Conservation (phyloP, 2,329 filamentous ascomycete genomes). For the Mycosphaerella arachidis region DNA sequence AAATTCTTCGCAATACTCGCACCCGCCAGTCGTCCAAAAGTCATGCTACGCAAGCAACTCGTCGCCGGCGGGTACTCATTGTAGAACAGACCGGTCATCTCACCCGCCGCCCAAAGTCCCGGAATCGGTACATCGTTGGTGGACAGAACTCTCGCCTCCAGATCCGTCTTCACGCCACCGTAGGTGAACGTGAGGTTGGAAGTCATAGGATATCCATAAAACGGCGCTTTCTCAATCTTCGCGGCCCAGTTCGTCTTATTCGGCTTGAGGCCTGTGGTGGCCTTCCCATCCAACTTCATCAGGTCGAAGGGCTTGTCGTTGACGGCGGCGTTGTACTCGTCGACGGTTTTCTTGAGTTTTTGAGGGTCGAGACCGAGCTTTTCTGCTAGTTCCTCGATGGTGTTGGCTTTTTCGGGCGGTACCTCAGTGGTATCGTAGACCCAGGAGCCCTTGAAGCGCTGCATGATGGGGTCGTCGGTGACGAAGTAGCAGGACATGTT, state of each 20-base stretch:
- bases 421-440: conserved; percentile 42
- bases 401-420: conserved; percentile 38
- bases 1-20: conserved; percentile 27
- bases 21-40: conserved; percentile 33
- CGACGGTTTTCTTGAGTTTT: conserved; percentile 37
- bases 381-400: conserved; percentile 38
- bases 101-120: conserved; percentile 34
- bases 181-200: conserved; percentile 33
- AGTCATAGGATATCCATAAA: conserved; percentile 36
- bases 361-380: conserved; percentile 38
- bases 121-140: conserved; percentile 40
- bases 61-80: conserved; percentile 37
- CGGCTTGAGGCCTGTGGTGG: conserved; percentile 35
- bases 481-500: conserved; percentile 41
- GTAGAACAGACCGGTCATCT: conserved; percentile 35
- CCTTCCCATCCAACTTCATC: conserved; percentile 41
- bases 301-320: conserved; percentile 40
- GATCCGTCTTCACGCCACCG: conserved; percentile 39
- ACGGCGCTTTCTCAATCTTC: conserved; percentile 36
- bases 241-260: conserved; percentile 43
- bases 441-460: conserved; percentile 41
- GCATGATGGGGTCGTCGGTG: conserved; percentile 40
- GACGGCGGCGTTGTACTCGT: conserved; percentile 39
- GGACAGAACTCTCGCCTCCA: conserved; percentile 36
- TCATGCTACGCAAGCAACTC: conserved; percentile 31